Base-by-base conservation (phyloP, 768 basidiomycete genomes). In the Mycena rebaudengoi region DNA sequence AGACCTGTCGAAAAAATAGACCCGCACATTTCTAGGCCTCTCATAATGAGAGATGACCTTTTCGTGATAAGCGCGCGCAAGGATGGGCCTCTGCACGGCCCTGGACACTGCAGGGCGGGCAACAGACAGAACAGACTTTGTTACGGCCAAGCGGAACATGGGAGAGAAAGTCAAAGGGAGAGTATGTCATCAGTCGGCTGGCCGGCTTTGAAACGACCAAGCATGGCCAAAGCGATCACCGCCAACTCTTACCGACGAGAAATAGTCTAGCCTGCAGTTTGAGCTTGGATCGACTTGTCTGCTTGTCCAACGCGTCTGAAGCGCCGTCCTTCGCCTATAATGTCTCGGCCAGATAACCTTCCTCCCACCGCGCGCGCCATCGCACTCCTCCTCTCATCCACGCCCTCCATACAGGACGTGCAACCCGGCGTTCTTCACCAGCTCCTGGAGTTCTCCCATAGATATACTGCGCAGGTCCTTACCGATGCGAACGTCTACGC, bases 41-140 rank as follows among this genome's bases (percentile, higher is more conserved):
- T 99, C 97, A 78, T 99, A 99, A 80, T 99, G 98, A 25, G 94
- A 92, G 67, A 96, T 95, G 50, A 99, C 97, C 73, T 98, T 98
- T 77, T 96, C 95, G 74, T 98, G 96, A 75, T 98, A 98, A 5
- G 82, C 84, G 71, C 96, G 88, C 69, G 84, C 81, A 55, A 85
- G 75, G 20, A 85, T 72, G n/a, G 90, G 87, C 4, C 83, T 77
- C 12, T 84, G 55, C 26, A 78, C 72, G 30, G 80, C 68, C 56
- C 80, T 80, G 29, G 80, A 65, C 41, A 78, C 69, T 52, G 67
- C 76, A 35, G 83, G 78, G 66, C 85, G 83, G 61, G 86, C 76
- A 68, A 80, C 76, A 64, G 76, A 76, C 73, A 86, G 75, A 41
- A 86, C 66, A 46, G 87, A 73, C 69, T 81, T 86, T 70, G 84